A percentile compares a stretch with the other conserved stretches of the same genome.
These are phyloP conservation scores for Nicotiana undulata DNA, from an alignment of 257 asterid species.

Conservation along the genomic window DNA sequence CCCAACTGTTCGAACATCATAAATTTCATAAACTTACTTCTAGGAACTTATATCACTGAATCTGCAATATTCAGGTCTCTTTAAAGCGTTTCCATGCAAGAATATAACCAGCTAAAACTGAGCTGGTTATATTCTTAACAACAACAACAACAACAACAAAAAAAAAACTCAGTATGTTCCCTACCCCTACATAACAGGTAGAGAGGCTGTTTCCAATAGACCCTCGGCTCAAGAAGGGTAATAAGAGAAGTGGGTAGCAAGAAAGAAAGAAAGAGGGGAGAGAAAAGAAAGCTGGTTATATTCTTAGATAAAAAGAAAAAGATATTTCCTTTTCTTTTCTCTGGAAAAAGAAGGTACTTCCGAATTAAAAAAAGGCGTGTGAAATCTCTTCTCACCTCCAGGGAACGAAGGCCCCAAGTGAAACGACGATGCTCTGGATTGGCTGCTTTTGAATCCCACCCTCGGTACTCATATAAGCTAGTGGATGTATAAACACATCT, in stretches of 20 bases:
- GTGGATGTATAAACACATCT: conserved; percentile 83
- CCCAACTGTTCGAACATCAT: neutral
- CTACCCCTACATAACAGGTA: too few species aligned
- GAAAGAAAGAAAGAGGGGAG: too few species aligned
- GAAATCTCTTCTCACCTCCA: conserved; percentile 43
- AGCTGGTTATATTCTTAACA: neutral
- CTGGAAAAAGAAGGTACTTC: neutral
- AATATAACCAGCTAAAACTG: neutral
- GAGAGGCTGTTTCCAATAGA: too few species aligned
- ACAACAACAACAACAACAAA: too few species aligned
- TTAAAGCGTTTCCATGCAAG: neutral
- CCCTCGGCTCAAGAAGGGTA: too few species aligned
- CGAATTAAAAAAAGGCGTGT: neutral
- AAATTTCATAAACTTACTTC: neutral
- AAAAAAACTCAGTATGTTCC: too few species aligned
- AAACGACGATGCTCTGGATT: conserved; percentile 68
- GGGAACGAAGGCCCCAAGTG: conserved; percentile 67
- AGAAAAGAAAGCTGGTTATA: too few species aligned
- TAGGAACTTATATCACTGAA: neutral
- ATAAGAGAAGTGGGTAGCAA: too few species aligned
- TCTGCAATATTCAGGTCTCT: neutral
- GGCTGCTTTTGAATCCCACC: conserved; percentile 75
- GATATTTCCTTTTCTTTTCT: too few species aligned
- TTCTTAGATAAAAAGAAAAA: too few species aligned
- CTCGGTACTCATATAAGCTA: conserved; percentile 66